Evolutionary conservation across 805 yeast genomes (phyloP), one percentile per base, ranked within the genome.

Genomic region (Yarrowia sp.): DNA sequence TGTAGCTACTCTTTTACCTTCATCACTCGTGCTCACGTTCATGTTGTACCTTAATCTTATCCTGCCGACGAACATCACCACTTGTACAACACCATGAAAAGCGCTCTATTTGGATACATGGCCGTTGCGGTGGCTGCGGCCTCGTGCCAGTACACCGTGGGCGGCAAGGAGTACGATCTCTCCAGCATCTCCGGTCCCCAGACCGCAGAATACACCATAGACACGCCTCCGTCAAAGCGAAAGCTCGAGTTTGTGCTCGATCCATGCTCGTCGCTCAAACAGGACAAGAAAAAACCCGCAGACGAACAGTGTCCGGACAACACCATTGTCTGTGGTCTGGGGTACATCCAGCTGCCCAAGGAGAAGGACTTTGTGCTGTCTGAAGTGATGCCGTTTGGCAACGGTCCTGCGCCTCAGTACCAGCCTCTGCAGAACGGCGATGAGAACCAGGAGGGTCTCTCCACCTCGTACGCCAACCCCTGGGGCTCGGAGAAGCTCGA

Each of bases 141-240:
- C 1, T 38, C 72, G 32, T 63, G 67, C 32, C 48, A 48, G 46
- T 63, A 72, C 41, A 53, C 67, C 8, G 72, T 77, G 32, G 75
- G 73, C 48, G 78, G 77, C 61, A 50, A 46, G 43, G 46, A 70
- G 26, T 75, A 72, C 74, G 81, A 85, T 67, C 79, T 89, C 69
- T 79, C 79, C 19, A 70, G 79, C 16, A 79, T 89, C 61, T 81
- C 82, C 63, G 89, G 89, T 3, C 75, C 84, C 5, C 85, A 85
- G 72, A 67, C 78, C 1, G 78, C 81, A n/a, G 74, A 82, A 7
- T 46, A 73, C 5, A 72, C 81, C 16, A 79, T 77, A 41, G 84
- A 83, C 53, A 91, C 97, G 11, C 98, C 98, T 16, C 98, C 99
- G 1, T 85, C 94, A 12, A 79, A 77, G 41, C 85, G 90, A 1